A percentile compares a stretch with the other conserved stretches of the same genome.
These are phyloP conservation scores for Pichia exigua DNA, from an alignment of 805 yeast species.

Conservation along the genomic window DNA sequence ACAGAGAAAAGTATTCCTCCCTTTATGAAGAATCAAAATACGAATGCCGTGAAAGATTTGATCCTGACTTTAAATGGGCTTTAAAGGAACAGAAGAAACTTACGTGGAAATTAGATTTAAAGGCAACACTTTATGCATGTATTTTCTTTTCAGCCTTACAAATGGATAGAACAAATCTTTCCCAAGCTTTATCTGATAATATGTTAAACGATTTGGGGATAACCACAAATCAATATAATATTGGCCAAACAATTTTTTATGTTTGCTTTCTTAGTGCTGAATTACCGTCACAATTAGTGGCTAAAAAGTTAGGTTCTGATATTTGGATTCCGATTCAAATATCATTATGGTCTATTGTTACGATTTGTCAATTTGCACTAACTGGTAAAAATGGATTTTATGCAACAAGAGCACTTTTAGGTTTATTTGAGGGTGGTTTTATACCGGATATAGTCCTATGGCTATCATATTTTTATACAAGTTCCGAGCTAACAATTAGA, in stretches of 20 bases:
- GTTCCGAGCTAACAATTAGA: conserved; percentile 49
- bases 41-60: conserved; percentile 48
- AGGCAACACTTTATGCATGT: conserved; percentile 44
- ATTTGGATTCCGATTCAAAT: conserved; percentile 55
- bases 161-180: conserved; percentile 49
- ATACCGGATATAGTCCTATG: conserved; percentile 58
- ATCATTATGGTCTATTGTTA: conserved; percentile 47
- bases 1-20: conserved; percentile 37
- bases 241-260: conserved; percentile 48
- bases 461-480: conserved; percentile 59
- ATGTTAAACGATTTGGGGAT: conserved; percentile 43
- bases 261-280: conserved; percentile 50
- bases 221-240: conserved; percentile 51
- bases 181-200: conserved; percentile 49
- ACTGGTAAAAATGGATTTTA: conserved; percentile 35
- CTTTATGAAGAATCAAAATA: conserved; percentile 43
- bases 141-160: conserved; percentile 53
- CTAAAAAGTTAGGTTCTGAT: conserved; percentile 59
- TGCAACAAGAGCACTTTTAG: conserved; percentile 44
- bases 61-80: conserved; percentile 52
- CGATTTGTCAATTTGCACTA: conserved; percentile 43
- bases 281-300: conserved; percentile 56
- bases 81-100: conserved; percentile 41
- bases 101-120: conserved; percentile 44
- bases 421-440: conserved; percentile 58